phyloP scores from a whole-genome alignment of 768 basidiomycete species.

The Russula virescens region DNA sequence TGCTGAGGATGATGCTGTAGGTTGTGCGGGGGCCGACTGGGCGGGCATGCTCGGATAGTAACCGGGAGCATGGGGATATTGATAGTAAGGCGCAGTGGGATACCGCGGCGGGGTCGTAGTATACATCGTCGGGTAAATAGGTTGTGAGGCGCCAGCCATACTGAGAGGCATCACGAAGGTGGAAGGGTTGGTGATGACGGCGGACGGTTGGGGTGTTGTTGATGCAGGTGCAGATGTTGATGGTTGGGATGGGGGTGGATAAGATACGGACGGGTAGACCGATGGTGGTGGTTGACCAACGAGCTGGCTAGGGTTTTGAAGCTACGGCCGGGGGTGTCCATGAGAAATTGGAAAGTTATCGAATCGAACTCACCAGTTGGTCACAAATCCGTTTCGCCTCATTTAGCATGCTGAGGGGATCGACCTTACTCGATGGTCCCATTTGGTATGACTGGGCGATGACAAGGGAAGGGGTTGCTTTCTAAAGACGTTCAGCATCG shows the following conservation, averaged over 20 bases:
- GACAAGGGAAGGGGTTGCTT: conserved; percentile 59
- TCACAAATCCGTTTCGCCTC: conserved; percentile 79
- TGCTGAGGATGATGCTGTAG: conserved; percentile 29
- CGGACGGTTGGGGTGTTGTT: conserved; percentile 34
- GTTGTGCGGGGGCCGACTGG: conserved; percentile 21
- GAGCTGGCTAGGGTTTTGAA: conserved; percentile 67
- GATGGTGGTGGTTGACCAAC: conserved; percentile 62
- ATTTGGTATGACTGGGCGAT: conserved; percentile 77
- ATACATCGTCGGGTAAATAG: conserved; percentile 36
- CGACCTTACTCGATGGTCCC: conserved; percentile 62
- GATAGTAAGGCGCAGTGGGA: conserved; percentile 60
- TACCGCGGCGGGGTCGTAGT: conserved; percentile 39
- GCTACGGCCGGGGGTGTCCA: conserved; percentile 36
- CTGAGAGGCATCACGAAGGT: conserved; percentile 69
- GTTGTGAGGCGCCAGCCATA: conserved; percentile 37
- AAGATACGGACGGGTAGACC: conserved; percentile 38
- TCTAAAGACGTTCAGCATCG: conserved; percentile 29
- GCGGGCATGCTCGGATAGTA: conserved; percentile 28
- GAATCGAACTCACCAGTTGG: conserved; percentile 47
- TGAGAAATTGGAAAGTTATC: conserved; percentile 6
- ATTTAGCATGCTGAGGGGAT: conserved; percentile 64
- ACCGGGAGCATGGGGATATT: conserved; percentile 37
- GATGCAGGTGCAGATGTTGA: conserved; percentile 29
- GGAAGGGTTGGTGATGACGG: conserved; percentile 63
- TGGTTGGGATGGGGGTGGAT: conserved; percentile 29